These are phyloP conservation scores for Neurospora intermedia DNA, from an alignment of 495 filamentous ascomycete species.

Conservation along the genomic window DNA sequence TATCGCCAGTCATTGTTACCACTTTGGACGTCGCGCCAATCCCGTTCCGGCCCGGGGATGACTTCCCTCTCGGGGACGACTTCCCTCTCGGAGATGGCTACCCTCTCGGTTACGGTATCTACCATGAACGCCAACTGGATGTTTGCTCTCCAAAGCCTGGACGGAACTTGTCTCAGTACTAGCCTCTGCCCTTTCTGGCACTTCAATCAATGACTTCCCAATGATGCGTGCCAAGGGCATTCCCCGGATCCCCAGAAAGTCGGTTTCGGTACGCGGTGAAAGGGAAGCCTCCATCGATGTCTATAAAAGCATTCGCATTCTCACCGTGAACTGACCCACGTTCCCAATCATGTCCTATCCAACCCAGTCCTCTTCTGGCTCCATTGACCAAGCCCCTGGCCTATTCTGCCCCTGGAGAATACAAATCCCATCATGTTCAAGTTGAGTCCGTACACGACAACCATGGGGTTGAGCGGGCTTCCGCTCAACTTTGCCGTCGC, in stretches of 20 bases:
- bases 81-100: neutral
- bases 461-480: neutral
- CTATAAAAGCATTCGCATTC: neutral
- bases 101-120: neutral
- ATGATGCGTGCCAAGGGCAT: neutral
- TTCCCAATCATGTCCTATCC: too few species aligned
- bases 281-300: neutral
- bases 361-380: neutral
- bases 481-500: neutral
- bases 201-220: neutral
- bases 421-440: neutral
- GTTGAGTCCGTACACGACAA: neutral
- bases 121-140: neutral
- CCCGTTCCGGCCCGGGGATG: neutral
- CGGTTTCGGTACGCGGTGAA: neutral
- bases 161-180: neutral
- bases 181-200: neutral
- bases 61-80: neutral
- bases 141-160: neutral
- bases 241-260: neutral
- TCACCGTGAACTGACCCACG: neutral
- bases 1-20: neutral
- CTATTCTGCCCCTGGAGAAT: neutral
- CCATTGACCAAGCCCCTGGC: neutral
- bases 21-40: neutral